Conservation (phyloP, 208 protist species). For the Leishmania amazonensis region DNA sequence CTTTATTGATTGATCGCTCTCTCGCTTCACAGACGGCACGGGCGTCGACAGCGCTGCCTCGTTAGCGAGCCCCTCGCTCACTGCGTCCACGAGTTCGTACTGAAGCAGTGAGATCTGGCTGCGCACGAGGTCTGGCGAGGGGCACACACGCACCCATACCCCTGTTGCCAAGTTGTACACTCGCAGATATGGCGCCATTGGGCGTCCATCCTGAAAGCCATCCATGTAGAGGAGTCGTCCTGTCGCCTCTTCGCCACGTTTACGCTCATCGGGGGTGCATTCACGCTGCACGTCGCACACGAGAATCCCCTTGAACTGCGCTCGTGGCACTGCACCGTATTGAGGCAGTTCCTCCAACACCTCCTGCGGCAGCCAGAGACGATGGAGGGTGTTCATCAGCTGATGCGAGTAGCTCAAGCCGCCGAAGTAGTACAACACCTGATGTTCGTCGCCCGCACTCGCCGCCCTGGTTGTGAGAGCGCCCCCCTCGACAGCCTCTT, state of each 20-base stretch:
- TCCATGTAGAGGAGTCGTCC: slow-evolving; percentile 62
- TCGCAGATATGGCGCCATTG: slow-evolving; percentile 46
- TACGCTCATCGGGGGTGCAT: slow-evolving; percentile 23
- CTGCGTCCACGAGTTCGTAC: slow-evolving; percentile 16
- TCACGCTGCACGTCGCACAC: slow-evolving; percentile 52
- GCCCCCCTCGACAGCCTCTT: not conserved
- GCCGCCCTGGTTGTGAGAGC: not conserved
- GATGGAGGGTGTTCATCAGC: slow-evolving; percentile 45
- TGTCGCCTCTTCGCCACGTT: slow-evolving; percentile 13
- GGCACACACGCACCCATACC: slow-evolving; percentile 49
- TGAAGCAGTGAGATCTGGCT: slow-evolving; percentile 39
- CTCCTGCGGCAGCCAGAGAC: slow-evolving; percentile 42
- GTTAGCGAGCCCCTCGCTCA: not conserved
- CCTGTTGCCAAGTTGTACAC: slow-evolving; percentile 41
- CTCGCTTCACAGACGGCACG: not conserved
- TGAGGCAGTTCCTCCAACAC: slow-evolving; percentile 47
- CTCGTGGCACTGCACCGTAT: slow-evolving; percentile 44
- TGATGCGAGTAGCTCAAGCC: slow-evolving; percentile 41
- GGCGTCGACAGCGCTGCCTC: not conserved
- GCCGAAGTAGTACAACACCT: slow-evolving; percentile 54
- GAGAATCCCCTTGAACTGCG: slow-evolving; percentile 55
- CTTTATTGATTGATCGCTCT: not conserved
- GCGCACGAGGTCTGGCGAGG: slow-evolving; percentile 47
- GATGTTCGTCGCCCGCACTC: not conserved
- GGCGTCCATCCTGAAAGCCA: slow-evolving; percentile 47